phyloP scores from a whole-genome alignment of 768 basidiomycete species.

The Hypsizygus marmoreus region DNA sequence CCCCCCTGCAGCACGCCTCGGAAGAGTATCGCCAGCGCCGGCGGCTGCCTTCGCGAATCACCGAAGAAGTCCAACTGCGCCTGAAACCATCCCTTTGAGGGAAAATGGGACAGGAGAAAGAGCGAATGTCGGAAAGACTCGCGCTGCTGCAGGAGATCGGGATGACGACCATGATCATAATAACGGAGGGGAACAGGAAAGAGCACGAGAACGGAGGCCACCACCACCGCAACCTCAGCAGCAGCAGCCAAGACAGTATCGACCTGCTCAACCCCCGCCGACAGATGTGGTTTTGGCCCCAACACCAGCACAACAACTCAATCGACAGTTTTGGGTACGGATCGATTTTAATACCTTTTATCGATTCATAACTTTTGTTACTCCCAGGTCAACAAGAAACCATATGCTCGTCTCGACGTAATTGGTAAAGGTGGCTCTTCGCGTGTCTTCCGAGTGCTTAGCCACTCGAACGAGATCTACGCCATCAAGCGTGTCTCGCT shows the following conservation, averaged over 20 bases:
- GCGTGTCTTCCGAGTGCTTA: conserved; percentile 92
- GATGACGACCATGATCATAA: conserved; percentile 32
- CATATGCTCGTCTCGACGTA: conserved; percentile 83
- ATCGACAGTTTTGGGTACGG: conserved; percentile 46
- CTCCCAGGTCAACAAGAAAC: conserved; percentile 73
- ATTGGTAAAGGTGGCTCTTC: conserved; percentile 95
- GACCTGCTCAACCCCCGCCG: conserved; percentile 36
- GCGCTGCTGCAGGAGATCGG: conserved; percentile 34
- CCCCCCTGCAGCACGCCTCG: conserved; percentile 24
- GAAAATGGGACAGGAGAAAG: conserved; percentile 7
- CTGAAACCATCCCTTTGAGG: conserved; percentile 39
- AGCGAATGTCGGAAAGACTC: conserved; percentile 37
- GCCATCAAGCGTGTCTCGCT: conserved; percentile 93
- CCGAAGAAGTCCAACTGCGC: conserved; percentile 70
- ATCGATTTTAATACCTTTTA: conserved; percentile 13
- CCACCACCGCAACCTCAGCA: conserved; percentile 29
- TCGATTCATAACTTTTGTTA: background rate
- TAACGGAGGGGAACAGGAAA: conserved; percentile 39
- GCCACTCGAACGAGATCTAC: conserved; percentile 70
- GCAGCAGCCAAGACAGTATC: conserved; percentile 32
- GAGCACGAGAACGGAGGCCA: conserved; percentile 35
- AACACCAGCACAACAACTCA: conserved; percentile 32
- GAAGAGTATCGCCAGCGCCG: conserved; percentile 17
- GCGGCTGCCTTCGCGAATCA: conserved; percentile 45
- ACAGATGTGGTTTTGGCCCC: conserved; percentile 31